Percentiles rank a stretch among this genome's conserved stretches.
Conservation (phyloP, 1,284 basidiomycete genomes). For the Heterobasidion irregulare region DNA sequence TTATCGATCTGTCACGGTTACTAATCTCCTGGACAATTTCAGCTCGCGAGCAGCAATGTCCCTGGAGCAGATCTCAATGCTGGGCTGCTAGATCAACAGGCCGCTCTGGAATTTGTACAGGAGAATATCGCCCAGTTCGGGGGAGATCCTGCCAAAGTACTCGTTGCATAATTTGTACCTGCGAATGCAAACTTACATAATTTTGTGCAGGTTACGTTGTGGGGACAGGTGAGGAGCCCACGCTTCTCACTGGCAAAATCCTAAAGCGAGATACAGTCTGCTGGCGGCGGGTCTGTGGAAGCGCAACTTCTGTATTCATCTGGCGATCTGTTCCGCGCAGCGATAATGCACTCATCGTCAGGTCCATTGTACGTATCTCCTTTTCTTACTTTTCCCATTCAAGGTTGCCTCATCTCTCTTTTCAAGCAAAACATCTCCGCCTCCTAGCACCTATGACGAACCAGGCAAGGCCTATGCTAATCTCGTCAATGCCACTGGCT, state of each 20-base stretch:
- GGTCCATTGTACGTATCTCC: not conserved
- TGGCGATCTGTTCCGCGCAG: not conserved
- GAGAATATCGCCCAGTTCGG: constrained; percentile 55
- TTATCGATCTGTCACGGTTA: no score
- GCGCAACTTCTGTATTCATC: not conserved
- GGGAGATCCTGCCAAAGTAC: constrained; percentile 42
- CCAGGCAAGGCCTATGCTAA: not conserved
- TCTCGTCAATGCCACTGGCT: not conserved
- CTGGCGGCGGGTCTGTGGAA: not conserved
- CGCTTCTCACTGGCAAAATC: not conserved
- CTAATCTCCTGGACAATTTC: not conserved
- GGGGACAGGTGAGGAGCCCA: not conserved
- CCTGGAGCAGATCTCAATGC: not conserved
- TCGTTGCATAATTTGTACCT: no score
- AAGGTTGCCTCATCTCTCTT: not conserved
- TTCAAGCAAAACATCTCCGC: not conserved
- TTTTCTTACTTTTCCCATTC: not conserved
- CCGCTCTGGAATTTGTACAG: constrained; percentile 49
- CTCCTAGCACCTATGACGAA: not conserved
- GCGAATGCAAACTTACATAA: no score
- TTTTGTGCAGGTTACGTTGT: not conserved
- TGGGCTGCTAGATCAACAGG: constrained; percentile 30
- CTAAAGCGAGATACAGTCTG: not conserved
- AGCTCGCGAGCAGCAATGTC: not conserved
- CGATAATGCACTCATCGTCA: not conserved